These are phyloP conservation scores for Coprinopsis sp. DNA, from an alignment of 768 basidiomycete species.

Conservation along the genomic window DNA sequence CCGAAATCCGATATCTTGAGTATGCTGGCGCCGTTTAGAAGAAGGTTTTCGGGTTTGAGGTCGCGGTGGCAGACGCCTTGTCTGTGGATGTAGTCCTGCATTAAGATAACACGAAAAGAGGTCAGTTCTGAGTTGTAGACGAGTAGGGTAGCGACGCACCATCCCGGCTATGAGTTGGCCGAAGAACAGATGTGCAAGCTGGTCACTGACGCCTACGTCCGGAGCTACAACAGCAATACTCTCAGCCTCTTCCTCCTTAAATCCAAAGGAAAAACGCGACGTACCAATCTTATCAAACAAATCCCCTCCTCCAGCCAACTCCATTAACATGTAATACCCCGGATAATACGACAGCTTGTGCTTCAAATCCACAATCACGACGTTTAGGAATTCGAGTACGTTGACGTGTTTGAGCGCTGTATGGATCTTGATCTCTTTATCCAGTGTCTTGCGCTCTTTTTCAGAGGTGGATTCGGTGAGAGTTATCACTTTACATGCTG, in stretches of 20 bases:
- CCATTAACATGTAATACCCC: conserved; percentile 89
- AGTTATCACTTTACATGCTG: conserved; percentile 82
- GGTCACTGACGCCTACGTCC: conserved; percentile 81
- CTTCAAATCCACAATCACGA: conserved; percentile 66
- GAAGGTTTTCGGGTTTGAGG: conserved; percentile 93
- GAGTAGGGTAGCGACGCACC: conserved; percentile 38
- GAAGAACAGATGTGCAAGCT: conserved; percentile 89
- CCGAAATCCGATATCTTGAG: conserved; percentile 97
- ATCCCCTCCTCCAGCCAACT: conserved; percentile 90
- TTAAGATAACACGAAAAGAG: no score
- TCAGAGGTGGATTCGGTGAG: conserved; percentile 61
- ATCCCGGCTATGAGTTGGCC: conserved; percentile 80
- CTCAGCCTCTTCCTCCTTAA: background rate
- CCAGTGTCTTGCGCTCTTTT: conserved; percentile 70
- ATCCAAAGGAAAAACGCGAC: conserved; percentile 18
- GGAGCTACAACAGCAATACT: conserved; percentile 52
- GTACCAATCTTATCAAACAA: conserved; percentile 97
- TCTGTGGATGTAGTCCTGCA: conserved; percentile 74
- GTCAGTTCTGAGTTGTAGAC: conserved; percentile 1
- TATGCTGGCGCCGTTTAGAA: conserved; percentile 76
- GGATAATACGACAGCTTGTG: conserved; percentile 57
- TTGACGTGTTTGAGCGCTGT: conserved; percentile 70
- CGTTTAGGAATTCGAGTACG: conserved; percentile 81
- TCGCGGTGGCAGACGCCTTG: conserved; percentile 96
- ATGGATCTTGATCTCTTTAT: conserved; percentile 93